A percentile compares a stretch with the other conserved stretches of the same genome.
These are phyloP conservation scores for Trichosanthes cucumerina DNA, from an alignment of 306 rosid species.

Conservation along the genomic window DNA sequence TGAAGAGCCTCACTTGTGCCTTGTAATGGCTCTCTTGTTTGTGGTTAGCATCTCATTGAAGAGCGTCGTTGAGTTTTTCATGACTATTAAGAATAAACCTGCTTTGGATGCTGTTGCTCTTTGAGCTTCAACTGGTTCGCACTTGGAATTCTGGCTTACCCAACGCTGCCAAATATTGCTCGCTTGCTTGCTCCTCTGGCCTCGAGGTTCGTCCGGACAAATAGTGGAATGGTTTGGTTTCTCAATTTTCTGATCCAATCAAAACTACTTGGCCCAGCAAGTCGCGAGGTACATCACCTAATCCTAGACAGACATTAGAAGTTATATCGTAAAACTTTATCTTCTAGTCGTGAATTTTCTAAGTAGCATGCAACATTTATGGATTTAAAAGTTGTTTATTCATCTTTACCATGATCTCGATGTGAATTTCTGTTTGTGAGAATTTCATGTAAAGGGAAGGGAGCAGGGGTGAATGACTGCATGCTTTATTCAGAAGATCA, in stretches of 20 bases:
- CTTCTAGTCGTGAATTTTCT: neutral
- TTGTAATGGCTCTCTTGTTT: slow-evolving; percentile 55
- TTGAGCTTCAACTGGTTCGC: slow-evolving; percentile 77
- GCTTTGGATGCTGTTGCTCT: slow-evolving; percentile 70
- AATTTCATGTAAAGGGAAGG: neutral
- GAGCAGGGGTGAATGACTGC: neutral
- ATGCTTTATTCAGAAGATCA: neutral
- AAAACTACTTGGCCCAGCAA: slow-evolving; percentile 3
- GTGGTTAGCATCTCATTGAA: slow-evolving; percentile 75
- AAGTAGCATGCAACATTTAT: neutral
- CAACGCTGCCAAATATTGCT: slow-evolving; percentile 49
- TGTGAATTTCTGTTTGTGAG: neutral
- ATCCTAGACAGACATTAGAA: neutral
- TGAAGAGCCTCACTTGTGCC: slow-evolving; percentile 70
- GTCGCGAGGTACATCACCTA: neutral
- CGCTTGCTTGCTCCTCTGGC: slow-evolving; percentile 30
- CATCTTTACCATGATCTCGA: neutral
- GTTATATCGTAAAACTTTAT: neutral
- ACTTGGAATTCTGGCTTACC: slow-evolving; percentile 71
- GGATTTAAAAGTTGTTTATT: neutral
- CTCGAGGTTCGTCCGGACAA: slow-evolving; percentile 9
- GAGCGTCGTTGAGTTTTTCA: slow-evolving; percentile 66
- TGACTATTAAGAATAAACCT: slow-evolving; percentile 50
- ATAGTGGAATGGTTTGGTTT: slow-evolving; percentile 23
- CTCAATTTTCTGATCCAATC: slow-evolving; percentile 12